These are phyloP conservation scores for Xerocomellus amylosporus DNA, from an alignment of 768 basidiomycete species.

Conservation along the genomic window DNA sequence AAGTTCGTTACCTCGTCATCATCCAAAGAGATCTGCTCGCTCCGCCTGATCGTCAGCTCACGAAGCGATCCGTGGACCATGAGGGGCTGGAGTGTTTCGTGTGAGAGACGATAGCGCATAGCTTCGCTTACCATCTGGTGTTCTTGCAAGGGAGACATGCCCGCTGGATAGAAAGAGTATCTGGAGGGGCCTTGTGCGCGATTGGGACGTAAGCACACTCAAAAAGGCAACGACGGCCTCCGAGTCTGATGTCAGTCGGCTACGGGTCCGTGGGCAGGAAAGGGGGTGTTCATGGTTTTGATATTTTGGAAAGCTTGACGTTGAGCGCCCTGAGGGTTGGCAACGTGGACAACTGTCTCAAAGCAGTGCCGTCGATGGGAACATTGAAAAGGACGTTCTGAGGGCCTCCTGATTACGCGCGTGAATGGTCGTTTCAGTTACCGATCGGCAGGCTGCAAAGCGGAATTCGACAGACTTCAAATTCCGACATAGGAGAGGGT, in stretches of 20 bases:
- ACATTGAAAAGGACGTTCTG: background rate
- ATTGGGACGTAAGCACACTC: background rate
- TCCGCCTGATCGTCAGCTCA: slow-evolving; percentile 5
- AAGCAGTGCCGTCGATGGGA: background rate
- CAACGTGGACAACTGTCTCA: slow-evolving; percentile 3
- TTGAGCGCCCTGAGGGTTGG: slow-evolving; percentile 8
- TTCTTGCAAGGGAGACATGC: background rate
- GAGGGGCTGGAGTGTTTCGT: slow-evolving; percentile 3
- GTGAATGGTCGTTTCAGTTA: background rate
- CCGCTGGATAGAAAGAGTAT: background rate
- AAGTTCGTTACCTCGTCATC: slow-evolving; percentile 4
- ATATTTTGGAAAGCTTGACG: background rate
- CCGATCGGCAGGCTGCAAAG: background rate
- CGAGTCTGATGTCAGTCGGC: background rate
- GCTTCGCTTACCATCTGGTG: slow-evolving; percentile 5
- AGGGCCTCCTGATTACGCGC: background rate
- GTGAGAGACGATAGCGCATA: slow-evolving; percentile 4
- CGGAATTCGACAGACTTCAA: slow-evolving; percentile 2
- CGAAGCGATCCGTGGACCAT: background rate
- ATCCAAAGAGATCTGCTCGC: slow-evolving; percentile 11
- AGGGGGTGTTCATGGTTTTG: background rate
- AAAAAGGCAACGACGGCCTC: background rate
- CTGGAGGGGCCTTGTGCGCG: background rate
- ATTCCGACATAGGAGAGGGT: background rate
- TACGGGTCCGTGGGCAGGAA: background rate